Conservation (phyloP, 1,284 basidiomycete genomes). For the Trichosporon asahii region DNA sequence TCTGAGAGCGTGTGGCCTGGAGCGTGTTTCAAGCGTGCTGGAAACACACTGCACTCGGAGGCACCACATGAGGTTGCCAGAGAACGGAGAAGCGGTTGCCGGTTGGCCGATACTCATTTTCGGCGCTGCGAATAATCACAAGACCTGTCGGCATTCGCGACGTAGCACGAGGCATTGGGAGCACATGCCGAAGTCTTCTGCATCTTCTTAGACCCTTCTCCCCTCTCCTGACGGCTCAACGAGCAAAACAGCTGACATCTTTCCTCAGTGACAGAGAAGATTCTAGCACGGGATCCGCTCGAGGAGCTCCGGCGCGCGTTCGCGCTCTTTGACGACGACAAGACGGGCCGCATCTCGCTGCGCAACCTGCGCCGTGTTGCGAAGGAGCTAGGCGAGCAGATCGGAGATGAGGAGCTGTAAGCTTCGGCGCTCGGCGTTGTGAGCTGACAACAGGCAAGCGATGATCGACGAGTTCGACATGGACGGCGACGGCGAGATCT, state of each 20-base stretch:
- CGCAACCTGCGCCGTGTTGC: slow-evolving; percentile 89
- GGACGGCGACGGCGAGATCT: slow-evolving; percentile 97
- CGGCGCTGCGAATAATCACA: neutral
- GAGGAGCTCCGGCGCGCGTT: slow-evolving; percentile 95
- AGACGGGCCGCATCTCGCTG: slow-evolving; percentile 88
- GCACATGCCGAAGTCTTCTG: neutral
- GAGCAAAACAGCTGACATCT: too few species aligned
- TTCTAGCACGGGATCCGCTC: slow-evolving; percentile 89
- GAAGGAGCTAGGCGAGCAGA: slow-evolving; percentile 90
- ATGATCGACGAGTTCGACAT: slow-evolving; percentile 99
- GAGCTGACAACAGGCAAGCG: slow-evolving; percentile 67
- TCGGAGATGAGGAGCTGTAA: slow-evolving; percentile 96
- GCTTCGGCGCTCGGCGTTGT: slow-evolving; percentile 55
- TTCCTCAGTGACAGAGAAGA: slow-evolving; percentile 81
- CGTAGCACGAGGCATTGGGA: neutral
- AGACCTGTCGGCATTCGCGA: neutral
- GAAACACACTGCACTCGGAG: too few species aligned
- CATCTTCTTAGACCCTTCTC: too few species aligned
- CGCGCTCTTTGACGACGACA: slow-evolving; percentile 93
- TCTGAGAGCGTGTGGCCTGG: neutral
- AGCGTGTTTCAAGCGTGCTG: neutral
- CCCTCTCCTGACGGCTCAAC: neutral
- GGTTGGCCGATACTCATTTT: neutral
- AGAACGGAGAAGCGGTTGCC: neutral
- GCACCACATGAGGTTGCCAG: neutral